Evolutionary conservation across 2,329 filamentous ascomycete genomes (phyloP).

Genomic region (Beauveria sp.): DNA sequence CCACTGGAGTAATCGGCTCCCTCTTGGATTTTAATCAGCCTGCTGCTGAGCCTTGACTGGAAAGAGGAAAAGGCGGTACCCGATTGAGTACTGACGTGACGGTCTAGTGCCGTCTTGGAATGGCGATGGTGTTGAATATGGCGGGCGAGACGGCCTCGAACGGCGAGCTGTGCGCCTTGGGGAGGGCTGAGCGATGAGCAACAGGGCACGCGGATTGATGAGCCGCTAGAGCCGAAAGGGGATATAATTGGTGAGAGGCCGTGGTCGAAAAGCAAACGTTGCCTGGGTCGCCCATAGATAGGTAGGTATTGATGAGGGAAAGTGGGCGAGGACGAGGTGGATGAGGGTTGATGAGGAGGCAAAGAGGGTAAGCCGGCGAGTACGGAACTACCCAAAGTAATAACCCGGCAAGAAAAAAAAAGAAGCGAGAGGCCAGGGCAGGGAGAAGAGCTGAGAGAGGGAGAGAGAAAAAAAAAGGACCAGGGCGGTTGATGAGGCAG

Average conservation of each 20-base stretch:
- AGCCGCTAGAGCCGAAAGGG: not conserved
- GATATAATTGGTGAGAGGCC: not conserved
- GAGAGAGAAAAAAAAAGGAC: not conserved
- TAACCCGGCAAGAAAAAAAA: not conserved
- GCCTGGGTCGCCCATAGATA: not conserved
- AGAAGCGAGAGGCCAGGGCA: not conserved
- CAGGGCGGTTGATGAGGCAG: not conserved
- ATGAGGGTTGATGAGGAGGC: not conserved
- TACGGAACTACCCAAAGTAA: not conserved
- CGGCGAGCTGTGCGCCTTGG: not conserved
- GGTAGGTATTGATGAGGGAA: not conserved
- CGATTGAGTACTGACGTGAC: not conserved
- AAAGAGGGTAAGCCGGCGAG: not conserved
- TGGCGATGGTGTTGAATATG: conserved; percentile 16
- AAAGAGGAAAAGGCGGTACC: not conserved
- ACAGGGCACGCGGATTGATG: not conserved
- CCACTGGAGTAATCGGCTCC: not conserved
- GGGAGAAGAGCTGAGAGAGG: not conserved
- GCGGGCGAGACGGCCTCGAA: conserved; percentile 13
- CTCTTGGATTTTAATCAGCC: not conserved
- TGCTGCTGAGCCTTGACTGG: not conserved
- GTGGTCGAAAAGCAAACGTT: not conserved
- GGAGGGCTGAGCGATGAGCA: not conserved
- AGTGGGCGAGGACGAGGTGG: not conserved
- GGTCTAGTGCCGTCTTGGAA: not conserved